Evolutionary conservation across 139 green algal species (phyloP).

Genomic region (Chlamydomonas eustigma): DNA sequence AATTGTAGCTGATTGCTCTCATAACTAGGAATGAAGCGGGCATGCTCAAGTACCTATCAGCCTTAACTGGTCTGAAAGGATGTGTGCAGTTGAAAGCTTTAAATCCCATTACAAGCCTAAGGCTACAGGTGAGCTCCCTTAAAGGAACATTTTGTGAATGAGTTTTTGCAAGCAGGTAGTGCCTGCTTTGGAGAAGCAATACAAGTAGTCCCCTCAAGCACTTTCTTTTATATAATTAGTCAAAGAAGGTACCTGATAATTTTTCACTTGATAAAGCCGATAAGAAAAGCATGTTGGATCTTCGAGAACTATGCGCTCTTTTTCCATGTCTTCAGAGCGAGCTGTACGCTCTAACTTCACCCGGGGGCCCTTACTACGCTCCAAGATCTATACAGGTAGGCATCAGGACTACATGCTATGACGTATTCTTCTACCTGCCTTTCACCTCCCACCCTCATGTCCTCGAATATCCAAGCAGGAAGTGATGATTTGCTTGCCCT

Average conservation of each 20-base stretch:
- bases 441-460: no score
- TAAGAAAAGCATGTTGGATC: no score
- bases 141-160: no score
- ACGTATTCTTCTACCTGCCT: no score
- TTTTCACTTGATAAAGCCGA: no score
- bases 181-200: no score
- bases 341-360: constrained; percentile 62
- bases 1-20: no score
- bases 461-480: no score
- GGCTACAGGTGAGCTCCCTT: not conserved
- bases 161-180: no score
- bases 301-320: no score
- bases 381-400: constrained; percentile 49
- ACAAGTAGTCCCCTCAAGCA: not conserved
- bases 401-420: constrained; percentile 11
- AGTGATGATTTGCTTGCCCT: no score
- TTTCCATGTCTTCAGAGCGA: constrained; percentile 24
- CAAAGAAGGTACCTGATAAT: not conserved
- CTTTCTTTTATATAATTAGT: not conserved
- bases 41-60: constrained; percentile 43
- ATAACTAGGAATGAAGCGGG: constrained; percentile 27
- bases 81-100: not conserved
- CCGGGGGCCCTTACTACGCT: constrained; percentile 67
- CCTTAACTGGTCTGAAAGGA: constrained; percentile 35
- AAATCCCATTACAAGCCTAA: constrained; percentile 9